Evolutionary conservation across 1,284 basidiomycete species (phyloP).

Genomic region (Ceratobasidium sp.): DNA sequence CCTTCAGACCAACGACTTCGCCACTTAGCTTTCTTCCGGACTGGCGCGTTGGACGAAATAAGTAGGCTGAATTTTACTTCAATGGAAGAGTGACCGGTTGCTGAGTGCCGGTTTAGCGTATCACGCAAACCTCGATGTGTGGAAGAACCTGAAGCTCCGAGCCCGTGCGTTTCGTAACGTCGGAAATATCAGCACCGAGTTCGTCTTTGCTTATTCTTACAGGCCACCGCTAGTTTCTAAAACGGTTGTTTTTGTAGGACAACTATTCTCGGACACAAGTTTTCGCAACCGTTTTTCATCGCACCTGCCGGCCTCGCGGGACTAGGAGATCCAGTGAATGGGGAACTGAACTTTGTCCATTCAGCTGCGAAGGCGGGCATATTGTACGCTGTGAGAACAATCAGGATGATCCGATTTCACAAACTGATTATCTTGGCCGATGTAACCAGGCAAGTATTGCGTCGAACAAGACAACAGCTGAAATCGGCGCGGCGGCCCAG

Average conservation of each 20-base stretch:
- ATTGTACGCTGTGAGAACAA: slow-evolving; percentile 52
- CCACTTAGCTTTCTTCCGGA: not conserved
- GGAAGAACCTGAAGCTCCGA: slow-evolving; percentile 52
- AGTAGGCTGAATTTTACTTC: not conserved
- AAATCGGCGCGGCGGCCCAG: slow-evolving; percentile 52
- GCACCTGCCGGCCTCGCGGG: slow-evolving; percentile 54
- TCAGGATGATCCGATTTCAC: too few species aligned
- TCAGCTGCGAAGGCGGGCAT: slow-evolving; percentile 53
- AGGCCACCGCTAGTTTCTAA: not conserved
- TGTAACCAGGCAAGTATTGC: slow-evolving; percentile 53
- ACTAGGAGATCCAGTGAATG: slow-evolving; percentile 51
- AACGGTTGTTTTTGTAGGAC: slow-evolving; percentile 49
- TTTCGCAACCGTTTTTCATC: slow-evolving; percentile 55
- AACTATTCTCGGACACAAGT: slow-evolving; percentile 54
- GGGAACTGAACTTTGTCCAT: slow-evolving; percentile 52
- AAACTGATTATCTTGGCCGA: too few species aligned
- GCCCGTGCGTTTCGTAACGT: slow-evolving; percentile 54
- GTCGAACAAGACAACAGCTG: slow-evolving; percentile 54
- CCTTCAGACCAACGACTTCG: not conserved
- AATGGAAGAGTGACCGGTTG: not conserved
- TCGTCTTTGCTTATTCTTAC: slow-evolving; percentile 21
- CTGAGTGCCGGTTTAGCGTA: slow-evolving; percentile 48
- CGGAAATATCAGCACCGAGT: slow-evolving; percentile 52
- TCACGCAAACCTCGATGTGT: slow-evolving; percentile 54
- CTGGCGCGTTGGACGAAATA: slow-evolving; percentile 20